These are phyloP conservation scores for Volvox carteri DNA, from an alignment of 163 green algal species.

Conservation along the genomic window DNA sequence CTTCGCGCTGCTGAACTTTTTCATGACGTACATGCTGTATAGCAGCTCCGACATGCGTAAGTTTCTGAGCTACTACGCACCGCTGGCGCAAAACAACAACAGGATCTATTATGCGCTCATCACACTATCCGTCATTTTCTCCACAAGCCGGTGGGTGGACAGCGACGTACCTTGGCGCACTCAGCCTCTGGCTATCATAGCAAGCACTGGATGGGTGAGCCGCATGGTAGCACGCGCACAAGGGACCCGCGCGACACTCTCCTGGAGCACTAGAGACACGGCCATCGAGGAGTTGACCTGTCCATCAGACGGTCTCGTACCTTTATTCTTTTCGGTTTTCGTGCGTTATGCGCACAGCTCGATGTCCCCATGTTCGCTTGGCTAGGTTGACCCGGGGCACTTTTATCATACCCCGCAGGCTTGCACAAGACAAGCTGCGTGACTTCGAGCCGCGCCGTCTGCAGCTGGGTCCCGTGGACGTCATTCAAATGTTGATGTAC, in stretches of 20 bases:
- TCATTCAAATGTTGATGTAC: slow-evolving; percentile 63
- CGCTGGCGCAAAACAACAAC: slow-evolving; percentile 37
- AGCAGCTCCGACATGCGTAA: background rate
- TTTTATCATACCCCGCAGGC: too few relatives aligned
- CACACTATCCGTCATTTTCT: slow-evolving; percentile 50
- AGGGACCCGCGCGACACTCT: too few relatives aligned
- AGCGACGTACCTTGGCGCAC: background rate
- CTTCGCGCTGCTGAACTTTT: slow-evolving; percentile 66
- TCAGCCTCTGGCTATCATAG: background rate
- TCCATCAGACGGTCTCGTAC: too few relatives aligned
- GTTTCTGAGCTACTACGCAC: slow-evolving; percentile 44
- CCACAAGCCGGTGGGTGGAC: slow-evolving; percentile 45
- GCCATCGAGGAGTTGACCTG: too few relatives aligned
- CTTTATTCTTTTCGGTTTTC: too few relatives aligned
- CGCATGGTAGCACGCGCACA: too few relatives aligned
- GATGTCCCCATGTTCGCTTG: too few relatives aligned
- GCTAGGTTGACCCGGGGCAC: too few relatives aligned
- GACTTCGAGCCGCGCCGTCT: slow-evolving; percentile 42
- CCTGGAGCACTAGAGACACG: too few relatives aligned
- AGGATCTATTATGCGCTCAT: slow-evolving; percentile 61
- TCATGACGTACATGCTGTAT: slow-evolving; percentile 68
- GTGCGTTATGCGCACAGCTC: too few relatives aligned
- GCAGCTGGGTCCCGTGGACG: slow-evolving; percentile 60
- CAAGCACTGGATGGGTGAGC: too few relatives aligned
- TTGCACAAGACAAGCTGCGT: slow-evolving; percentile 46